phyloP scores from a whole-genome alignment of 2,329 filamentous ascomycete genomes.

The Delphinella strobiligena region DNA sequence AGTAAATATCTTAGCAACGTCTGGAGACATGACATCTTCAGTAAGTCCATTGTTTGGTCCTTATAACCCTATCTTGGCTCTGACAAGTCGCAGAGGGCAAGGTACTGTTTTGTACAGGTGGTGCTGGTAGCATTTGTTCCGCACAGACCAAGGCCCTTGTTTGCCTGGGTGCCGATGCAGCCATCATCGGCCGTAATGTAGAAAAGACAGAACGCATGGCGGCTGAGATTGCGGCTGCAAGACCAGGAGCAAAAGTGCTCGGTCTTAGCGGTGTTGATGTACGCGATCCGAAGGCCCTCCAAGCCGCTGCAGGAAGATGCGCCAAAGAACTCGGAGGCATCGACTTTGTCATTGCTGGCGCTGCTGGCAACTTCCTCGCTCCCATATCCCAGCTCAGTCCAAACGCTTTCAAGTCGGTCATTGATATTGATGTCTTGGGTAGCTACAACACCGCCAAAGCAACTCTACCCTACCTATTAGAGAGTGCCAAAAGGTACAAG shows the following conservation, averaged over 20 bases:
- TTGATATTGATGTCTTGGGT: conserved; percentile 90
- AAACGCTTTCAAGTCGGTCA: conserved; percentile 90
- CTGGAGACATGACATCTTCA: conserved; percentile 81
- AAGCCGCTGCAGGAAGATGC: conserved; percentile 66
- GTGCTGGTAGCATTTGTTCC: conserved; percentile 86
- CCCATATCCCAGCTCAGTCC: conserved; percentile 68
- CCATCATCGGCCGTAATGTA: conserved; percentile 81
- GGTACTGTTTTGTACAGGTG: conserved; percentile 90
- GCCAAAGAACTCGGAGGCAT: conserved; percentile 74
- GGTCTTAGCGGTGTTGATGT: conserved; percentile 70
- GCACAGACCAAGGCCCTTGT: conserved; percentile 88
- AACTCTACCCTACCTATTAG: conserved; percentile 67
- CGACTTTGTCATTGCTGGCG: conserved; percentile 89
- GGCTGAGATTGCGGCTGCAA: conserved; percentile 66
- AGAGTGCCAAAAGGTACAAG: conserved; percentile 54
- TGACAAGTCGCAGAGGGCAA: conserved; percentile 51
- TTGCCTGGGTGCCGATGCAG: conserved; percentile 81
- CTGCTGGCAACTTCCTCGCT: conserved; percentile 89
- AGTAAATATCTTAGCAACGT: conserved; percentile 68
- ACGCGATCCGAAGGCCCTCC: conserved; percentile 50
- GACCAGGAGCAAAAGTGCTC: conserved; percentile 70
- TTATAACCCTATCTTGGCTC: not conserved
- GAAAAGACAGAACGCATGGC: conserved; percentile 78
- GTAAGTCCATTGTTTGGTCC: conserved; percentile 33
- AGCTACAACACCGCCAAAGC: conserved; percentile 94